Evolutionary conservation across 2,329 filamentous ascomycete genomes (phyloP), one percentile per base, ranked within the genome.

Genomic region (Cylindrodendrum hubeiense): DNA sequence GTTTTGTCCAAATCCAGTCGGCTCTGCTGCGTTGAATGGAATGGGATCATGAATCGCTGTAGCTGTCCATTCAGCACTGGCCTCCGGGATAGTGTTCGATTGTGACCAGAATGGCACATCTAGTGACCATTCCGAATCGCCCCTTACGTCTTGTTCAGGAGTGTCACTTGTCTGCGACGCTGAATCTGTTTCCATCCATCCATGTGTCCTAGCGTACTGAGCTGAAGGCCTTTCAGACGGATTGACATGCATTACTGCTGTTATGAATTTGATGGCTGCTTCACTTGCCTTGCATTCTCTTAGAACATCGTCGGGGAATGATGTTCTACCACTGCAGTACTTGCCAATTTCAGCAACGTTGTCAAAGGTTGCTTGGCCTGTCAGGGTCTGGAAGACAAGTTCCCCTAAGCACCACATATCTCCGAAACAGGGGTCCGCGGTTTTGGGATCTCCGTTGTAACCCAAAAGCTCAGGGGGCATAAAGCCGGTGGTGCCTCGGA

Each of bases 321-420:
- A 5, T 34, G n/a, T 6, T 4, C 12, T 22, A 19, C 26, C 47
- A 19, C 28, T 50, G 24, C 47, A 50, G n/a, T 50, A 50, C n/a
- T 50, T 33, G 1, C 28, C 28, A 50, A 33, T 26, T 15, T 50
- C 17, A 19, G 37, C 37, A 7, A n/a, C 5, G n/a, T 17, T 39
- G 37, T n/a, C 6, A 17, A 39, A 39, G 37, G 37, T 39, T n/a
- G 39, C 39, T 21, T 21, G 39, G 39, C 30, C n/a, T 5, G 30
- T 22, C 4, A 37, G 19, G 7, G n/a, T 37, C 8, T 37, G 28
- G n/a, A 34, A 52, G 7, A n/a, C 21, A 22, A 26, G 33, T 4
- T 52, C 50, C 13, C 50, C 33, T 15, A 52, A n/a, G 21, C 50
- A 52, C 50, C 33, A 39, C 50, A 52, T 37, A 39, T 52, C 50